phyloP scores from a whole-genome alignment of 2,329 filamentous ascomycete genomes.

The Talaromyces piceae region DNA sequence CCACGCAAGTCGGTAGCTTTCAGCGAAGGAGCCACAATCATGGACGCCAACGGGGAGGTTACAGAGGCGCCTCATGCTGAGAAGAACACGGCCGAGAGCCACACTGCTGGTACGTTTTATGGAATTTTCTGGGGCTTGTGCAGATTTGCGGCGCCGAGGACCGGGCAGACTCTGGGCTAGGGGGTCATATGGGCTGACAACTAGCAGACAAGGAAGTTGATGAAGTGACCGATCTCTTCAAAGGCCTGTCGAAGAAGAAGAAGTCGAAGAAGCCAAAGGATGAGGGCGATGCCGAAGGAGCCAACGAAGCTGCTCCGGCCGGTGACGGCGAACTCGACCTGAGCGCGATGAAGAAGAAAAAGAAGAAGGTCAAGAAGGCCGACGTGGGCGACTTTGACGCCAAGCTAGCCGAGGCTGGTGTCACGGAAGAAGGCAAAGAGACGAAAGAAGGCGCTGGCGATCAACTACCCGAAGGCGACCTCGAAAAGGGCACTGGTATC shows the following conservation, averaged over 20 bases:
- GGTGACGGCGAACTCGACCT: conserved; percentile 58
- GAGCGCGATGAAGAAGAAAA: conserved; percentile 75
- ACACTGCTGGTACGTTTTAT: conserved; percentile 56
- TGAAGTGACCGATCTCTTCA: conserved; percentile 61
- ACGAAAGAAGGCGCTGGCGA: conserved; percentile 48
- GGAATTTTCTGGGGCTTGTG: not conserved
- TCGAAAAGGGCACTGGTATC: conserved; percentile 81
- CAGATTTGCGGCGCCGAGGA: too few species aligned
- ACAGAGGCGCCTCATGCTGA: conserved; percentile 62
- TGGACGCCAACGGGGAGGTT: conserved; percentile 82
- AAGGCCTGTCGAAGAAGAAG: conserved; percentile 67
- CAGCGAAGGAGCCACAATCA: conserved; percentile 76
- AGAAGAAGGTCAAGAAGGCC: conserved; percentile 60
- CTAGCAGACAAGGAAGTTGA: conserved; percentile 52
- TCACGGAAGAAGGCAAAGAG: conserved; percentile 52
- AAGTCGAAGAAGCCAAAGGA: conserved; percentile 57
- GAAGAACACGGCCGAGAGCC: conserved; percentile 74
- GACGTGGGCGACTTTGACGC: conserved; percentile 59
- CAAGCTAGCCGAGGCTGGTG: conserved; percentile 55
- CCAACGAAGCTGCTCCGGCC: conserved; percentile 43
- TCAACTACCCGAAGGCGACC: conserved; percentile 61
- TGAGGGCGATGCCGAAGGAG: conserved; percentile 36
- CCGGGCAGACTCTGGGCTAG: conserved; percentile 35
- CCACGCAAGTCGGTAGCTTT: conserved; percentile 92
- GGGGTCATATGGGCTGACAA: conserved; percentile 3